Conservation (phyloP, 148 eudicot genomes). For the Rhododendron henanense region DNA sequence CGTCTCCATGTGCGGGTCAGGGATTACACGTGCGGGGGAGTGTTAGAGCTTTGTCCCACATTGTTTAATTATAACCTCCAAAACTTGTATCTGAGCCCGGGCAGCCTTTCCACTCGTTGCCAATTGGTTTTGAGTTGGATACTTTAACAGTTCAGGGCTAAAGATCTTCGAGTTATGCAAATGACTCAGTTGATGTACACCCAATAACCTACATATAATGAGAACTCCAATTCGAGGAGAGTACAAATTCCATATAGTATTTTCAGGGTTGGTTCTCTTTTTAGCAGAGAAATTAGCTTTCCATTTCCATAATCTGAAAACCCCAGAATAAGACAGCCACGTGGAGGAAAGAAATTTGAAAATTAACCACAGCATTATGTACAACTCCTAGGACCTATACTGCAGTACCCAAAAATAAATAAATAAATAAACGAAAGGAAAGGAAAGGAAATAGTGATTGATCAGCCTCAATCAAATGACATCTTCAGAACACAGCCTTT, state of each 20-base stretch:
- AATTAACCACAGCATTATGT: neutral
- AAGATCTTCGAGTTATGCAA: neutral
- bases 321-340: neutral
- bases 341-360: neutral
- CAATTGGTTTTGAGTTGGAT: no score
- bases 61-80: no score
- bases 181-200: neutral
- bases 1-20: neutral
- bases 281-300: neutral
- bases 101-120: no score
- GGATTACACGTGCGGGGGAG: neutral
- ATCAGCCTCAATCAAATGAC: neutral
- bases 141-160: neutral
- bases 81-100: no score
- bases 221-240: neutral
- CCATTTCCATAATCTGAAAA: neutral
- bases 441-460: neutral
- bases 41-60: no score
- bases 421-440: neutral
- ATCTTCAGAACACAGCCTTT: neutral
- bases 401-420: neutral
- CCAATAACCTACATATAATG: neutral
- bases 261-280: neutral
- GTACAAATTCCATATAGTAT: neutral
- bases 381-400: neutral